phyloP scores from a whole-genome alignment of 148 eudicot species.

The Cornus kousa region DNA sequence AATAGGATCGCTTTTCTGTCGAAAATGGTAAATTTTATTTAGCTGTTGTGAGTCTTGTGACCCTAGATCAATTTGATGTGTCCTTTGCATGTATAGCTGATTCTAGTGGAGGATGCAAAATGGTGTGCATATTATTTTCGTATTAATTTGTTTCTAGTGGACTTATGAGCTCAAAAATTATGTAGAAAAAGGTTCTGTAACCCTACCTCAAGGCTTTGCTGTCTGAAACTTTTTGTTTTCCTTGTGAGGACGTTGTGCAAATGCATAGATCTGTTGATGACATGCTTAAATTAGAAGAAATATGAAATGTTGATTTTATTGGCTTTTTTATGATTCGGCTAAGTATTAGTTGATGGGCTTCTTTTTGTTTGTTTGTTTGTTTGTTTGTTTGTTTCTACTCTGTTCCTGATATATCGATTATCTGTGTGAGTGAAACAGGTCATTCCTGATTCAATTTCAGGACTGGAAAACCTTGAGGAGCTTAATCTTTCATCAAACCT shows the following conservation, averaged over 20 bases:
- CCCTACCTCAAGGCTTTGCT: background rate
- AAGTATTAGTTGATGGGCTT: no score
- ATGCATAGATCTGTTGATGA: no score
- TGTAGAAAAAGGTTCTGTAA: background rate
- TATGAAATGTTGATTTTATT: no score
- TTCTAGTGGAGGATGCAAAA: background rate
- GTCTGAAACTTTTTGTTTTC: no score
- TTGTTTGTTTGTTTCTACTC: no score
- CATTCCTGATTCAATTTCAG: slow-evolving; percentile 86
- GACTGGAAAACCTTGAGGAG: slow-evolving; percentile 80
- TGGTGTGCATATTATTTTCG: background rate
- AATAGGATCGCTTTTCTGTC: background rate
- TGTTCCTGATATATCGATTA: slow-evolving; percentile 6
- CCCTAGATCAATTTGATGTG: background rate
- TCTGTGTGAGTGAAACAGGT: slow-evolving; percentile 39
- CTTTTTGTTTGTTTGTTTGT: no score
- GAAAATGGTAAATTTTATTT: background rate
- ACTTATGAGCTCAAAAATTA: background rate
- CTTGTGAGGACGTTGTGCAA: background rate
- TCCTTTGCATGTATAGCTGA: background rate
- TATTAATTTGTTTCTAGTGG: no score
- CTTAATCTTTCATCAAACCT: slow-evolving; percentile 74
- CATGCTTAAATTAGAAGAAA: background rate
- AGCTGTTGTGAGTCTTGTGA: background rate
- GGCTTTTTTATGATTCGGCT: no score